Evolutionary conservation across 306 rosid genomes (phyloP).

Genomic region (Rosa persica): DNA sequence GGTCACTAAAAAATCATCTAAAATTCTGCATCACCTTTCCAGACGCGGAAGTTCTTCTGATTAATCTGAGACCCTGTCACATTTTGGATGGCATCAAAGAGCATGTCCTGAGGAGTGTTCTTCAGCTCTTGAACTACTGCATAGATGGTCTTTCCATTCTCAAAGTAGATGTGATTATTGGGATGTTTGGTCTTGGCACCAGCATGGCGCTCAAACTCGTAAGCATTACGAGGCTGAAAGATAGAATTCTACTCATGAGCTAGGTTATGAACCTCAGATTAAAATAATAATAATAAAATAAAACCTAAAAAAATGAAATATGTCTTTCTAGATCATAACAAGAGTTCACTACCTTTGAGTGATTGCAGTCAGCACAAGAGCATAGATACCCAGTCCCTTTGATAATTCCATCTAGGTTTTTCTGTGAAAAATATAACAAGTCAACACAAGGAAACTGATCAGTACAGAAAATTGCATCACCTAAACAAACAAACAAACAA

Average conservation of each 20-base stretch:
- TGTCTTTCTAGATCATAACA: constrained; percentile 13
- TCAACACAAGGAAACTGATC: neutral
- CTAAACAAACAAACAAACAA: constrained; percentile 12
- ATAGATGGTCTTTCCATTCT: constrained; percentile 90
- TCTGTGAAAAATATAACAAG: constrained; percentile 46
- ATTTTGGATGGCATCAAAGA: constrained; percentile 79
- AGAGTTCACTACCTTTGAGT: constrained; percentile 61
- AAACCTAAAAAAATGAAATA: neutral
- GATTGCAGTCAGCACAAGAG: constrained; percentile 73
- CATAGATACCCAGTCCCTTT: constrained; percentile 94
- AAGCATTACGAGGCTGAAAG: constrained; percentile 89
- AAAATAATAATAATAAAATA: neutral
- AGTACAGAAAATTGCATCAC: constrained; percentile 10
- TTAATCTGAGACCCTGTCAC: constrained; percentile 80
- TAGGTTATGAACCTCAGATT: constrained; percentile 22
- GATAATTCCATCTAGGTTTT: constrained; percentile 64
- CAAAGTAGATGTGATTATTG: constrained; percentile 89
- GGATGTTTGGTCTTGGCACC: constrained; percentile 98
- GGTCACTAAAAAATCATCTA: constrained; percentile 14
- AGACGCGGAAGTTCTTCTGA: constrained; percentile 72
- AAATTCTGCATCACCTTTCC: constrained; percentile 67
- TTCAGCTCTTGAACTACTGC: constrained; percentile 95
- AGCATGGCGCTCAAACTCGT: constrained; percentile 91
- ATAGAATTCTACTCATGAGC: constrained; percentile 38
- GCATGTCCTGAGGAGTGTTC: constrained; percentile 81